Evolutionary conservation across 2,329 filamentous ascomycete genomes (phyloP).

Genomic region (Arthrocladium fulminans): DNA sequence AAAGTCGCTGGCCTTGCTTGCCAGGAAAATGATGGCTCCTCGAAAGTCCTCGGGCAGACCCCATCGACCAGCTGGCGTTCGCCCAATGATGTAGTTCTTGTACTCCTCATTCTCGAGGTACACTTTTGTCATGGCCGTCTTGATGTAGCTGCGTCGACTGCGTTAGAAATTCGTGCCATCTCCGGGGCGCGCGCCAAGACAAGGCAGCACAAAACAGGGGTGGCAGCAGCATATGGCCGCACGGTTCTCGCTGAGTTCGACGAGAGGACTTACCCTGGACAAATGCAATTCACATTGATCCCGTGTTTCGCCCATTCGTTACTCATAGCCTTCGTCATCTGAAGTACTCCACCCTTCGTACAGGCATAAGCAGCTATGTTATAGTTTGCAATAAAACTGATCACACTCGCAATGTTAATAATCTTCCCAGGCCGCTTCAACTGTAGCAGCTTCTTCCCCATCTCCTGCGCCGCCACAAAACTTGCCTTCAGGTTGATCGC

Average conservation of each 20-base stretch:
- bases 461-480: conserved; percentile 67
- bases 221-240: too few species aligned
- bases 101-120: conserved; percentile 62
- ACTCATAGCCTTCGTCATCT: conserved; percentile 72
- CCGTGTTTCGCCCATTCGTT: conserved; percentile 77
- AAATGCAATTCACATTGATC: conserved; percentile 50
- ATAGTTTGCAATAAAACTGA: conserved; percentile 76
- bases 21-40: conserved; percentile 69
- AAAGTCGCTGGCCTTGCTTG: conserved; percentile 66
- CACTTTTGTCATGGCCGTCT: conserved; percentile 82
- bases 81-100: conserved; percentile 61
- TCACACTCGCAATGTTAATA: conserved; percentile 74
- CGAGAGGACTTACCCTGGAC: conserved; percentile 10
- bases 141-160: conserved; percentile 88
- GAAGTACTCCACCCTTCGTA: conserved; percentile 72
- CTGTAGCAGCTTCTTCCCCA: conserved; percentile 66
- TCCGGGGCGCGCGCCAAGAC: too few species aligned
- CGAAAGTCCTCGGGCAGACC: conserved; percentile 80
- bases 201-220: too few species aligned
- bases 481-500: conserved; percentile 78
- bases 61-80: conserved; percentile 79
- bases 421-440: conserved; percentile 37
- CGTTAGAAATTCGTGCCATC: too few species aligned
- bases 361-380: conserved; percentile 83
- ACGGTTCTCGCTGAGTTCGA: too few species aligned